Base-by-base conservation (phyloP, 2,329 filamentous ascomycete genomes). In the Beauveria brongniartii region DNA sequence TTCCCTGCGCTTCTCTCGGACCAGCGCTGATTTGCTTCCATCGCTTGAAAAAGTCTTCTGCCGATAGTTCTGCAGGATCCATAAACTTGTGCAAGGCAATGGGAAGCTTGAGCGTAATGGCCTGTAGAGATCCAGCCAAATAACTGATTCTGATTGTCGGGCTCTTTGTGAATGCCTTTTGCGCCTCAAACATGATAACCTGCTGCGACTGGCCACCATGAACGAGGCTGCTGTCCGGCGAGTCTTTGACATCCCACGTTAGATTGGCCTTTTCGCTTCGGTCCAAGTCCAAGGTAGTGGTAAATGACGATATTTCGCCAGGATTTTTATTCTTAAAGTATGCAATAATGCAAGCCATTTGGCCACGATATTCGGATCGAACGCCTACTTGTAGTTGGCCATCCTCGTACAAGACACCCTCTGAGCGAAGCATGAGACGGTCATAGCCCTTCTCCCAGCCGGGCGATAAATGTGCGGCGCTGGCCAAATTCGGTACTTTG, bases 21-120 rank as follows among this genome's bases (percentile, higher is more conserved):
- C 85, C 85, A 5, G 90, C 91, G 14, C 94, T 94, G 68, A 99
- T 97, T 76, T 99, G 94, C 80, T 96, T 95, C 94, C 94, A 99
- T 56, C 95, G 83, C 80, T 95, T 97, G 83, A 99, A 99, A 76
- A 97, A 99, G 71, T 99, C 94, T 57, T 99, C 94, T 0, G 88
- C 86, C 7, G 84, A 84, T 44, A 99, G 79, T 61, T 94, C 88
- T 0, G 94, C 92, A 0, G 90, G 85, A 64, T 97, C 92, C 92
- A 97, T 97, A 71, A 96, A 99, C 72, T 97, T 96, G 75, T 97
- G 93, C 59, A 93, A 84, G 0, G 90, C 80, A 4, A 99, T 84
- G 0, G 94, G 94, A 5, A 99, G 81, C 73, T 95, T 93, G 46
- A 99, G 78, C 0, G 94, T 99, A 44, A 97, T 79, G 1, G 91